Percentiles rank a stretch among this genome's conserved stretches.
phyloP scores from a whole-genome alignment of 2,329 filamentous ascomycete species.

The Emericellopsis atlantica region DNA sequence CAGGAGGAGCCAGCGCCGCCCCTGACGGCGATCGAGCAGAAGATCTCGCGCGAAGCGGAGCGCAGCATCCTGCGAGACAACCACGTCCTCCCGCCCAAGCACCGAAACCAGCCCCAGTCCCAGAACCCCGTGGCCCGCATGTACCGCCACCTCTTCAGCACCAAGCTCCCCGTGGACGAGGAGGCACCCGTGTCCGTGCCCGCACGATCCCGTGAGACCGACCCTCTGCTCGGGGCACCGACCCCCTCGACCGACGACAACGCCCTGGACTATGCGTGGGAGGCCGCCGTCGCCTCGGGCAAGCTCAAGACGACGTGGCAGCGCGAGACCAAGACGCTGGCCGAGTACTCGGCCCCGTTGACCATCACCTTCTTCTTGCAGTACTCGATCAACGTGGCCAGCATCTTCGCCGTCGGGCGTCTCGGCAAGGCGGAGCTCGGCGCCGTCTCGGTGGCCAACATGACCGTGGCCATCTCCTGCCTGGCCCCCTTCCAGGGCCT shows the following conservation, averaged over 20 bases:
- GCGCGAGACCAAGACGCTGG: conserved; percentile 72
- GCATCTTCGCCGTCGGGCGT: conserved; percentile 66
- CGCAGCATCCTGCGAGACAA: conserved; percentile 52
- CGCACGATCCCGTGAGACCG: conserved; percentile 19
- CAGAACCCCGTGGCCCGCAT: conserved; percentile 21
- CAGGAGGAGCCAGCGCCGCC: conserved; percentile 29
- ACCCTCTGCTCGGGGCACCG: conserved; percentile 12
- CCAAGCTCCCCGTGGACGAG: conserved; percentile 35
- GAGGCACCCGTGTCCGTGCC: conserved; percentile 20
- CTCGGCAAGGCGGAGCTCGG: conserved; percentile 51
- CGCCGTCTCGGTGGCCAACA: conserved; percentile 41
- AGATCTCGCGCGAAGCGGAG: conserved; percentile 44
- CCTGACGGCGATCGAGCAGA: conserved; percentile 41
- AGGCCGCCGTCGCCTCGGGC: conserved; percentile 69
- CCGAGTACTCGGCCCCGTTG: conserved; percentile 57
- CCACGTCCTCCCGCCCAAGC: conserved; percentile 51
- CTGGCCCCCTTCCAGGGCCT: conserved; percentile 74
- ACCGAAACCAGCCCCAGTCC: conserved; percentile 20
- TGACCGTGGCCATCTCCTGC: conserved; percentile 71
- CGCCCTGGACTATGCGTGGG: conserved; percentile 60
- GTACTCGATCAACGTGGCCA: conserved; percentile 73
- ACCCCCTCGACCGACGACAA: conserved; percentile 29
- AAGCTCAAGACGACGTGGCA: conserved; percentile 85
- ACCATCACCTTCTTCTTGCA: conserved; percentile 64
- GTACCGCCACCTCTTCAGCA: conserved; percentile 41